Conservation (phyloP, 805 yeast genomes). For the Blastobotrys mokoenaii region DNA sequence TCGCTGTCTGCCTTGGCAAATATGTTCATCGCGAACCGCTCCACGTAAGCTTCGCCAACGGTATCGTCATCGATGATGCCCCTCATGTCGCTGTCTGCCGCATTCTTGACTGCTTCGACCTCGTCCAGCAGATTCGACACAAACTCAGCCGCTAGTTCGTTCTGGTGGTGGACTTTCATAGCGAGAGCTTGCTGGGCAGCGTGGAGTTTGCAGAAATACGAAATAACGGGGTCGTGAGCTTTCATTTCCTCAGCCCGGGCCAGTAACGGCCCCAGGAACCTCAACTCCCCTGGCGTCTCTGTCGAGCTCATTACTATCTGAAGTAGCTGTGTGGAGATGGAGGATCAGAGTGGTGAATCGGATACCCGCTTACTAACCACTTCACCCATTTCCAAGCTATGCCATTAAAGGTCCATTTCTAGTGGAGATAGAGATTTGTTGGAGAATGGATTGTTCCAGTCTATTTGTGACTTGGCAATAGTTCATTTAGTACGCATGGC, state of each 20-base stretch:
- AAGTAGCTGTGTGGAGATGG: not conserved
- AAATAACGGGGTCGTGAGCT: slow-evolving; percentile 51
- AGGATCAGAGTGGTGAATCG: not conserved
- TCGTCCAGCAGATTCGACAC: slow-evolving; percentile 59
- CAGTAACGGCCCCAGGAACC: slow-evolving; percentile 21
- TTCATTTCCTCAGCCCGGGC: slow-evolving; percentile 40
- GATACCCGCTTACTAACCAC: too few relatives aligned
- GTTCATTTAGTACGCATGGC: too few relatives aligned
- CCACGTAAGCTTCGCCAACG: slow-evolving; percentile 46
- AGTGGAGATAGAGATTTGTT: too few relatives aligned
- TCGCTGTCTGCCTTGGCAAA: slow-evolving; percentile 47
- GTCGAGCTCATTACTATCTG: not conserved
- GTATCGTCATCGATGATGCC: slow-evolving; percentile 52
- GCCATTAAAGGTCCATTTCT: too few relatives aligned
- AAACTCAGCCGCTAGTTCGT: slow-evolving; percentile 47
- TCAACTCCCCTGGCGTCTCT: slow-evolving; percentile 19
- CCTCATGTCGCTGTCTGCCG: slow-evolving; percentile 31
- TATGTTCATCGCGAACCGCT: slow-evolving; percentile 49
- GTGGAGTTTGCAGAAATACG: slow-evolving; percentile 65
- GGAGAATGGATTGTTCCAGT: too few relatives aligned
- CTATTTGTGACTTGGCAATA: too few relatives aligned
- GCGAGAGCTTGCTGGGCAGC: slow-evolving; percentile 66
- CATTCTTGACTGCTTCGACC: slow-evolving; percentile 50
- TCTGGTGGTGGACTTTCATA: slow-evolving; percentile 48
- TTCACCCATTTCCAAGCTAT: too few relatives aligned